Base-by-base conservation (phyloP, 2,329 filamentous ascomycete genomes). In the Nemania serpens region DNA sequence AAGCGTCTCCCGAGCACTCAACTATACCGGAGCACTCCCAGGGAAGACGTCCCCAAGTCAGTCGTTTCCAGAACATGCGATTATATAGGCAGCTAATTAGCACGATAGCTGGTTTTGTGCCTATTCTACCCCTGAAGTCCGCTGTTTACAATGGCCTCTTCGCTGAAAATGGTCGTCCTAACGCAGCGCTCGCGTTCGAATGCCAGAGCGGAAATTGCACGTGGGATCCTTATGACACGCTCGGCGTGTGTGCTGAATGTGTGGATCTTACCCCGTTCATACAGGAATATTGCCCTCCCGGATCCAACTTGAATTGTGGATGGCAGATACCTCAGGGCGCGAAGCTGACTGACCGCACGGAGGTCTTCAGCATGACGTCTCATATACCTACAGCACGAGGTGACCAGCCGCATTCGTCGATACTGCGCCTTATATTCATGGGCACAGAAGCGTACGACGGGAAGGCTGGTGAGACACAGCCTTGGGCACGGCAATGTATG, bases 61-160 rank as follows among this genome's bases (percentile, higher is more conserved):
- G 68, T 64, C 12, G 10, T n/a, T 12, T 3, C 20, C 12, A 13
- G 29, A 17, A 12, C 13, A 13, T 13, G 12, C 45, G 6, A 25
- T 37, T 15, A 6, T 11, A 11, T 48, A 5, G 1, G 0, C 22
- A 41, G 2, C 12, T 49, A 17, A 46, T 36, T 46, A 39, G 62
- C 18, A 52, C 47, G 5, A 36, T 52, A 59, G 70, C 71, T 6
- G 69, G 70, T 1, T 75, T 72, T 15, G 72, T 75, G 1, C 73
- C 73, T 0, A 69, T 74, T 18, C 58, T 75, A 15, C 70, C 73
- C 1, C 66, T 75, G 46, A 75, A 75, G 50, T 69, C 73, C 1
- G 71, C 72, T 2, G 73, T 75, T 6, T 75, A 75, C 51, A 73
- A 74, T 47, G 73, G 73, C 5, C 68, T 75, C 4, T 75, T 75